These are phyloP conservation scores for Rhytidhysteron rufulum DNA, from an alignment of 2,329 filamentous ascomycete species.

Conservation along the genomic window DNA sequence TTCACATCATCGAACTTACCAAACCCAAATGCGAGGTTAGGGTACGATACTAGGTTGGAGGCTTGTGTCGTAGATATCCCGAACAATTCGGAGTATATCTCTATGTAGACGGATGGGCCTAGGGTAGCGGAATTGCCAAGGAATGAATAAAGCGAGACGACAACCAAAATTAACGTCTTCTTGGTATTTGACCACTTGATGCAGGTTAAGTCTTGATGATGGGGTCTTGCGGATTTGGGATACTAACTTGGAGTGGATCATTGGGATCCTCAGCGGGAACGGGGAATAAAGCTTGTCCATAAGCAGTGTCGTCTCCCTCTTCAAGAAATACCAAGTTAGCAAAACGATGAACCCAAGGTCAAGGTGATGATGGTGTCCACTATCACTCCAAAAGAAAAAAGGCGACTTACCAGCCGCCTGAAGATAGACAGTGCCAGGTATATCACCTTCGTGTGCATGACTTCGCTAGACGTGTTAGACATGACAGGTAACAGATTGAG, in stretches of 20 bases:
- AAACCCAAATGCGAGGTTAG: constrained; percentile 59
- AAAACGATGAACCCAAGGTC: no score
- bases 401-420: constrained; percentile 26
- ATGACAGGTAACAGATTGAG: background rate
- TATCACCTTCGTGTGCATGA: constrained; percentile 54
- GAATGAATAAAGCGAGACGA: constrained; percentile 56
- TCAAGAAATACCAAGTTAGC: no score
- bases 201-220: no score
- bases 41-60: constrained; percentile 56
- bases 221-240: background rate
- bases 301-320: constrained; percentile 58
- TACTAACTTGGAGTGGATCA: constrained; percentile 49
- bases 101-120: constrained; percentile 57
- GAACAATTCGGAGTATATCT: constrained; percentile 52
- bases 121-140: constrained; percentile 55
- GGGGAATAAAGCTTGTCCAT: constrained; percentile 59
- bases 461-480: no score
- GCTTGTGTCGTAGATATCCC: constrained; percentile 48
- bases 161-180: constrained; percentile 54
- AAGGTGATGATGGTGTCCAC: no score
- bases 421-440: constrained; percentile 57
- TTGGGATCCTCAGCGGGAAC: constrained; percentile 60
- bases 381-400: constrained; percentile 1
- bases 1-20: constrained; percentile 28
- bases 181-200: constrained; percentile 52